Base-by-base conservation (phyloP, 2,329 filamentous ascomycete genomes). In the Aspergillus novoparasiticus region DNA sequence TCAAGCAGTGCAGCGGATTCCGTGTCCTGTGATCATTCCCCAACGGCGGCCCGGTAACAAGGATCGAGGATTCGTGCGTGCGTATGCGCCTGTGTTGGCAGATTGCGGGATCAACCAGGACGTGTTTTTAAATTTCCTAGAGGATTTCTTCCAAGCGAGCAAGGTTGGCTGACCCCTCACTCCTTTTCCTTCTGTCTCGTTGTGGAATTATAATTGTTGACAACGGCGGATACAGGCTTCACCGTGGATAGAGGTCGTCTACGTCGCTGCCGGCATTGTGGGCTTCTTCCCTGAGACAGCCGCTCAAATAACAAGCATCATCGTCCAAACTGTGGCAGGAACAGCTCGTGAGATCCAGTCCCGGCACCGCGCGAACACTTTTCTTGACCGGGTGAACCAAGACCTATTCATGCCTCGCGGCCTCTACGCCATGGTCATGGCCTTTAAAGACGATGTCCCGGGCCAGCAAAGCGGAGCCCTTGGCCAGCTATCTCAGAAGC, bases 371-470 rank as follows among this genome's bases (percentile, higher is more conserved):
- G 1, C 45, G 23, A 59, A 43, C 36, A 43, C 30, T 16, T 59
- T 59, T 23, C 58, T 59, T 10, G 28, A 59, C 2, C 28, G 14
- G 9, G 12, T 59, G 4, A 59, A 54, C 23, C 58, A n/a, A 6
- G 58, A 39, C 32, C 19, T 59, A 8, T 53, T 59, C n/a, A 34
- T 39, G 46, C 58, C 58, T 4, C 58, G 58, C 11, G 48, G 48
- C 3, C 30, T 59, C 8, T 59, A 54, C 34, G 28, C 11, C 6
- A 8, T 54, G 58, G 21, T 59, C 21, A 23, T 59, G 28, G 19
- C 46, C 1, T 59, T 32, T 16, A 36, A 6, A 3, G 12, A 36
- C 5, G 12, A 36, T 14, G 34, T 12, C 34, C 34, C 34, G 1
- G 34, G 11, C 1, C 12, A 36, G 11, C 34, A 36, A 12, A 11